Base-by-base conservation (phyloP, 129 eudicot genomes). In the Flaveria bidentis region DNA sequence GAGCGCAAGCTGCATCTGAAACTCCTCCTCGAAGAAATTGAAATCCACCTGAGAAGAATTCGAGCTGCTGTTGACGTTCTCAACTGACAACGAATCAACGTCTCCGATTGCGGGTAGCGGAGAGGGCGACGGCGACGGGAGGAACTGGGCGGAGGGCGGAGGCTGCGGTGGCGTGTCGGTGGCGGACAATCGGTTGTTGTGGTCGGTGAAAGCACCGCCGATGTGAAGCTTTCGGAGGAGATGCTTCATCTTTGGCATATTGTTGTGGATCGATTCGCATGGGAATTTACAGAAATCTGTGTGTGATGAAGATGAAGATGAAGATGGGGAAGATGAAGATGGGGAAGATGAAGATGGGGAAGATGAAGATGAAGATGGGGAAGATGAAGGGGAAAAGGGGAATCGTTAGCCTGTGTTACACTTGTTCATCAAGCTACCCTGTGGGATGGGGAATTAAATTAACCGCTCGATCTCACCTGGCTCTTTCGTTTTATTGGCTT, bases 181-280 rank as follows among this genome's bases (percentile, higher is more conserved):
- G 77, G 80, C 33, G 78, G 86, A 2, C 10, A 52, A 70, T 22
- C 64, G 55, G 57, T 78, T 55, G 50, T 73, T 73, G 77, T 77
- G 88, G 78, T 83, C 83, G 81, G 66, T 76, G 73, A 63, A 68
- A 49, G 74, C 72, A 30, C 81, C 83, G 71, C 98, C 98, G 89
- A 93, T 93, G 85, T 90, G 98, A 57, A 93, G 97, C 78, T 88
- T 88, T 30, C 98, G 89, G 23, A 93, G 83, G 0, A 93, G 82
- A 76, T 90, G 97, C 74, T 90, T 94, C 93, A 94, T 89, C 72
- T 91, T 94, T 58, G 93, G 83, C 97, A 93, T 92, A 26, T 58
- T 65, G 42, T 10, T 65, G 42, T 10, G 46, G 52, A 69, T 61
- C 44, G 72, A 77, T 76, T 74, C 84, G 70, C 95, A 92, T 92